These are phyloP conservation scores for Entamoeba histolytica DNA, from an alignment of 208 protist genomes.

Conservation along the genomic window DNA sequence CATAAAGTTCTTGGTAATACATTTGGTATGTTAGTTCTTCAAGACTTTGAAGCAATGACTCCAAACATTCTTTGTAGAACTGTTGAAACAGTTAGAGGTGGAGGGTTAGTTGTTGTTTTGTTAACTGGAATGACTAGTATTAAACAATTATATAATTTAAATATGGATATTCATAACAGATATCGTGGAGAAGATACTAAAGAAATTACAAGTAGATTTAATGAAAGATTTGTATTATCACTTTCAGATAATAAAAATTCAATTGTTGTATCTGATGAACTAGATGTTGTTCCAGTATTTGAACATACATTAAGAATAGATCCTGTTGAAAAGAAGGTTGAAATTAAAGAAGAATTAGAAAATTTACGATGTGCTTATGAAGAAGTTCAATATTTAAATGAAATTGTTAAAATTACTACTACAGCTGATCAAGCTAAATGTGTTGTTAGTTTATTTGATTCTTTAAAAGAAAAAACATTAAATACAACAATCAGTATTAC, in stretches of 20 bases:
- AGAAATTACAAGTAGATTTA: conserved; percentile 64
- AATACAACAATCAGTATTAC: conserved; percentile 78
- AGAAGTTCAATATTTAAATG: conserved; percentile 44
- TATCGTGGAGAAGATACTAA: conserved; percentile 24
- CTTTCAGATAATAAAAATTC: conserved; percentile 62
- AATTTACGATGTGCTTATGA: neutral
- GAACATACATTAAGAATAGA: conserved; percentile 3
- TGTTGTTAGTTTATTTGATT: conserved; percentile 80
- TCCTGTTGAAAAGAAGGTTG: neutral
- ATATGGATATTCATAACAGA: conserved; percentile 82
- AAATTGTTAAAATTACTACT: conserved; percentile 59
- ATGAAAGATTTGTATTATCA: conserved; percentile 91
- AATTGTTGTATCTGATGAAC: conserved; percentile 80
- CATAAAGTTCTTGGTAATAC: conserved; percentile 95
- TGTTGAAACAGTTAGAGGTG: conserved; percentile 96
- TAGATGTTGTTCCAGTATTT: conserved; percentile 88
- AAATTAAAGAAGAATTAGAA: neutral
- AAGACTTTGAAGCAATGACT: conserved; percentile 97
- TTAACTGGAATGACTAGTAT: conserved; percentile 78
- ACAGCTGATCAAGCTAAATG: conserved; percentile 82
- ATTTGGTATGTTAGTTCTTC: conserved; percentile 78
- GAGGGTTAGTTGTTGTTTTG: conserved; percentile 87
- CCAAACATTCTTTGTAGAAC: conserved; percentile 94
- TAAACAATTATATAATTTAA: conserved; percentile 80
- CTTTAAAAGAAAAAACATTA: conserved; percentile 63